Evolutionary conservation across 345 rosid genomes (phyloP).

Genomic region (Ceriops zippeliana): DNA sequence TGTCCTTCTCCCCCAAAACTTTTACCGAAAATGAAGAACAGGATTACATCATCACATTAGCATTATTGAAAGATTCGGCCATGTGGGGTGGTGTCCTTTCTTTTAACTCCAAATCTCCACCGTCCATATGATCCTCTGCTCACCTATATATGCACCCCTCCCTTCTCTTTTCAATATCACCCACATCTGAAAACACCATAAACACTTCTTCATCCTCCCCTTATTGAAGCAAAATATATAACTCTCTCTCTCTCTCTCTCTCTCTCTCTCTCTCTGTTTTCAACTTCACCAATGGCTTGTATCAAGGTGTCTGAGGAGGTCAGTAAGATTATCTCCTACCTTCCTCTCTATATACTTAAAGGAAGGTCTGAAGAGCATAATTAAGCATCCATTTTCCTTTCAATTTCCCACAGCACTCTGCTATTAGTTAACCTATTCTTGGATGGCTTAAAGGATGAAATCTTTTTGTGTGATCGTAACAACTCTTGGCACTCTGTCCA

Average conservation of each 20-base stretch:
- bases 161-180: constrained; percentile 14
- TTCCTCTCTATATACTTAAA: neutral
- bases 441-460: neutral
- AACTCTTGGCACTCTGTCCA: neutral
- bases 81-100: neutral
- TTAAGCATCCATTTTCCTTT: no score
- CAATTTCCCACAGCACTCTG: neutral
- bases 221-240: neutral
- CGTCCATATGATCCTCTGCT: constrained; percentile 33
- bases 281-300: constrained; percentile 41
- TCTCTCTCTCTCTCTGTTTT: neutral
- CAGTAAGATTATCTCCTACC: constrained; percentile 17
- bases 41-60: no score
- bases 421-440: neutral
- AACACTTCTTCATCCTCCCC: constrained; percentile 19
- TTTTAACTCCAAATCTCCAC: constrained; percentile 34
- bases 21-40: no score
- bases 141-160: constrained; percentile 46
- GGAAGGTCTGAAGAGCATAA: neutral
- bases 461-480: no score
- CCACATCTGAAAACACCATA: neutral
- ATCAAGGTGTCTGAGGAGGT: constrained; percentile 54
- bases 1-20: no score
- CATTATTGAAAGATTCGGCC: no score
- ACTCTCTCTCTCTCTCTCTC: neutral